Percentiles rank a stretch among this genome's conserved stretches.
These are phyloP conservation scores for Talaromyces liani DNA, from an alignment of 495 filamentous ascomycete genomes.

Conservation along the genomic window DNA sequence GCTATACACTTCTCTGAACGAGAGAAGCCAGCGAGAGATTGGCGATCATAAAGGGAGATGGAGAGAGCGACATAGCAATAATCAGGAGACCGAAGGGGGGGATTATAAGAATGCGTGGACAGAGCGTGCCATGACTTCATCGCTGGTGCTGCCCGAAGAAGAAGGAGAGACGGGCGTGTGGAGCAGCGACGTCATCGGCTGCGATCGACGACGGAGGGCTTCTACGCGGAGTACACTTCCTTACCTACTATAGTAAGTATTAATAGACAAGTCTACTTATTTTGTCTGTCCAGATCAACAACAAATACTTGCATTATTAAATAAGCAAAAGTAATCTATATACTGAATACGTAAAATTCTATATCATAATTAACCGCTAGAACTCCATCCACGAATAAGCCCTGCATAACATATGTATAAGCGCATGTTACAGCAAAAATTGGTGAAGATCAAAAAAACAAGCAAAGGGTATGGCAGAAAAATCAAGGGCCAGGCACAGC, in stretches of 20 bases:
- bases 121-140: neutral
- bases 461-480: neutral
- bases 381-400: neutral
- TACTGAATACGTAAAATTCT: neutral
- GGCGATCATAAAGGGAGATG: neutral
- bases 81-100: neutral
- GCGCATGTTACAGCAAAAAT: neutral
- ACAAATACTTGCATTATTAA: neutral
- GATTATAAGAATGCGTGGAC: neutral
- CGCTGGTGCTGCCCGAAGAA: neutral
- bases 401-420: neutral
- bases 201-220: neutral
- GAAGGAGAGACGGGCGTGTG: neutral
- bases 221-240: too few relatives aligned
- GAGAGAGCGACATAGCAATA: neutral
- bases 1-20: neutral
- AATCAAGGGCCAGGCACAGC: neutral
- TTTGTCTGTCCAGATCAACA: neutral
- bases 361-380: neutral
- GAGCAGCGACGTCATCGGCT: neutral
- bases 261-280: too few relatives aligned
- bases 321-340: neutral
- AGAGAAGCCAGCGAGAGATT: neutral
- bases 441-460: neutral
- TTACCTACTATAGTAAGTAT: too few relatives aligned